Percentiles rank a stretch among this genome's conserved stretches.
Evolutionary conservation across 2,329 filamentous ascomycete species (phyloP).

Genomic region (Neofusicoccum parvum): DNA sequence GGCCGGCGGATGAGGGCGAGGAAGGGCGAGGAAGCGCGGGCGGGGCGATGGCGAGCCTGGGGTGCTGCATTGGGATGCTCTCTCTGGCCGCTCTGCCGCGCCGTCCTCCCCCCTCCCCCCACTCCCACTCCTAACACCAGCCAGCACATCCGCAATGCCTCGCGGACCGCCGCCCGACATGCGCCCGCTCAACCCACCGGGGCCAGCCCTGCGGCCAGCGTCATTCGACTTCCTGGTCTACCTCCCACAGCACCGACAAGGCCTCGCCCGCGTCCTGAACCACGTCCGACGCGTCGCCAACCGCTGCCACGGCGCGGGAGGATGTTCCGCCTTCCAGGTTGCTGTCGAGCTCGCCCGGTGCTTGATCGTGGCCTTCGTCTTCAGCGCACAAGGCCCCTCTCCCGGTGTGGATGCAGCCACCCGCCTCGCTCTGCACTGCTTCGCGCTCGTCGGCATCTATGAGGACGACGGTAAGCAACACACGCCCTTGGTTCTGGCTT

Average conservation of each 20-base stretch:
- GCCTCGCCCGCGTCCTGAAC: background rate
- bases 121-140: too few species aligned
- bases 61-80: too few species aligned
- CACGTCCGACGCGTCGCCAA: background rate
- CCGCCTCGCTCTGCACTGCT: background rate
- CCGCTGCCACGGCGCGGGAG: background rate
- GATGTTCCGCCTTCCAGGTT: background rate
- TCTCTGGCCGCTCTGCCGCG: too few species aligned
- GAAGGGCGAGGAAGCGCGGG: too few species aligned
- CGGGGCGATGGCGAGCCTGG: too few species aligned
- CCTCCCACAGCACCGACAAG: too few species aligned
- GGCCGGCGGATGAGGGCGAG: too few species aligned
- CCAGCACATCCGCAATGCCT: too few species aligned
- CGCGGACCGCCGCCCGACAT: too few species aligned
- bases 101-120: too few species aligned
- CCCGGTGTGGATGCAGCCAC: background rate
- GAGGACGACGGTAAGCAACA: background rate
- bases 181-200: too few species aligned
- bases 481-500: too few species aligned
- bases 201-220: background rate
- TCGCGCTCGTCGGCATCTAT: background rate
- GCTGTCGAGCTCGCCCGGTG: background rate
- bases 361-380: background rate
- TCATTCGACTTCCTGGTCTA: background rate
- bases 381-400: background rate